Base-by-base conservation (phyloP, 2,329 filamentous ascomycete species). In the Pestalotiopsis sp. region DNA sequence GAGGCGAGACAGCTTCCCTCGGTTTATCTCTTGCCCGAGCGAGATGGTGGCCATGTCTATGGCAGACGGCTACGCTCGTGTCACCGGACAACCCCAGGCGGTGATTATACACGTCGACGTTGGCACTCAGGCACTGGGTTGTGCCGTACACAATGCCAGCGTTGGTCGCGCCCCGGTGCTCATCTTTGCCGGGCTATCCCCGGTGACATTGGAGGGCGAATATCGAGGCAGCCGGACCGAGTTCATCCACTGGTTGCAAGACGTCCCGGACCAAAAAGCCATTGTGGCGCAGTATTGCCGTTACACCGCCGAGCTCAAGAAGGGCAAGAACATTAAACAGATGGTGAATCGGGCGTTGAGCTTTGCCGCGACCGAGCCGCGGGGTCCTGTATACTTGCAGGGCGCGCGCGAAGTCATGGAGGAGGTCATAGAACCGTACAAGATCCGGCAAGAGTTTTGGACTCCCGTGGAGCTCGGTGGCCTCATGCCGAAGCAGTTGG, bases 21-120 rank as follows among this genome's bases (percentile, higher is more conserved):
- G 84, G 66, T 91, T 94, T 70, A 91, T 95, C 68, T 95, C 92
- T 25, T 94, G 92, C 76, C 92, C 92, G 0, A 93, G 93, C 72
- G 92, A 95, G 90, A 95, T 95, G 92, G 92, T 95, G 7, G 93
- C 93, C 36, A 87, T 95, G 74, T 95, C 92, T 68, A 93, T 94
- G 91, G 93, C 93, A 14, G 93, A 95, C 78, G 93, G 93, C 66
- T 94, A 93, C 75, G 92, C 93, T 49, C 87, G 92, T 38, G 79
- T 93, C 45, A 93, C 90, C 6, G 88, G 88, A 65, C 88, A 92
- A 72, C 91, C 92, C 0, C 92, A 95, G 79, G 91, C 88, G 69
- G 92, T 95, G 12, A 91, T 95, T 70, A 88, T 95, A 2, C 92
- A 95, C 74, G 92, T 95, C 68, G 92, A 95, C 73, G 92, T 95